Evolutionary conservation across 768 basidiomycete genomes (phyloP).

Genomic region (Naematelia aurantialba): DNA sequence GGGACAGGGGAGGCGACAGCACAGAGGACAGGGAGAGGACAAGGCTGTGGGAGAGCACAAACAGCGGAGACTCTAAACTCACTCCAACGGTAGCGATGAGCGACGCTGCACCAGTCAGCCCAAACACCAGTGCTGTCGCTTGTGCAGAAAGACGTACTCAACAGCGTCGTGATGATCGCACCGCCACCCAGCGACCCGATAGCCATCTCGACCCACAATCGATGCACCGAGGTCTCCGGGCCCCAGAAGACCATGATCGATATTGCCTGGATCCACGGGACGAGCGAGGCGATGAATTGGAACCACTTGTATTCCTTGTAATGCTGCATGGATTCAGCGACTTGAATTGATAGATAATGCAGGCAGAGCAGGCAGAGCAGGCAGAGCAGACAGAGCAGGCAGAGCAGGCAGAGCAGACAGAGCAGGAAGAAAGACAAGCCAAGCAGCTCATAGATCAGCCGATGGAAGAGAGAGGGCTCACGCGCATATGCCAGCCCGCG

Average conservation of each 20-base stretch:
- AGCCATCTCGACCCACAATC: conserved; percentile 39
- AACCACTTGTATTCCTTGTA: conserved; percentile 42
- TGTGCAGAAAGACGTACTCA: conserved; percentile 19
- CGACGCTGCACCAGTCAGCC: conserved; percentile 8
- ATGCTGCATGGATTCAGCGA: conserved; percentile 14
- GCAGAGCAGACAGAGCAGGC: too few relatives aligned
- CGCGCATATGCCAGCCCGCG: conserved; percentile 41
- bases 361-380: too few relatives aligned
- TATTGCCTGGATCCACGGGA: conserved; percentile 30
- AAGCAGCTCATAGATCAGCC: too few relatives aligned
- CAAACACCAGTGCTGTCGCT: not conserved
- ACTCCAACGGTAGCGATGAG: conserved; percentile 20
- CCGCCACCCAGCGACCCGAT: conserved; percentile 29
- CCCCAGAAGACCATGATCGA: conserved; percentile 33
- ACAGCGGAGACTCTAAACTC: too few relatives aligned
- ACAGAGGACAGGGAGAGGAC: too few relatives aligned
- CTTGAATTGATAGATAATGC: not conserved
- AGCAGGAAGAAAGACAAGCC: too few relatives aligned
- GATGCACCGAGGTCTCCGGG: conserved; percentile 14
- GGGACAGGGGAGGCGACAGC: too few relatives aligned
- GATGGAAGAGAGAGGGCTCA: conserved; percentile 6
- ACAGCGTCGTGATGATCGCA: conserved; percentile 26
- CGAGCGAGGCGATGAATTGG: conserved; percentile 23
- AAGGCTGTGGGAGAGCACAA: too few relatives aligned
- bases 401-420: too few relatives aligned